phyloP scores from a whole-genome alignment of 1,139 yeast genomes.

The Pichia sp. region DNA sequence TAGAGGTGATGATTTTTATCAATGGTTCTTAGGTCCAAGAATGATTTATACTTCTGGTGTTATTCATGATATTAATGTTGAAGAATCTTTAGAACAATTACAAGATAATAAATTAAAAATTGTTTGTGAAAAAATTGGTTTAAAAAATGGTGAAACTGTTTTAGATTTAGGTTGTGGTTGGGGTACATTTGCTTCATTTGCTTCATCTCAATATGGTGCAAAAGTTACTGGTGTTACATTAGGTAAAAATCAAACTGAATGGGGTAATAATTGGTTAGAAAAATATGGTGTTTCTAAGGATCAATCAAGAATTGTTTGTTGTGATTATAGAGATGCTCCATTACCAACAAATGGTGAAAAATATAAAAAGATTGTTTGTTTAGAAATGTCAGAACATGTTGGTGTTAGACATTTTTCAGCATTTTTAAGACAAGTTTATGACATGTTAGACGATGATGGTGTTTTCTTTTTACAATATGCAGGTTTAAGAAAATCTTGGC shows the following conservation, averaged over 20 bases:
- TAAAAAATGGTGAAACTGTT: conserved; percentile 64
- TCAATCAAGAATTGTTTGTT: conserved; percentile 76
- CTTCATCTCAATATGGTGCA: conserved; percentile 80
- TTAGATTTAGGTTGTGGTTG: conserved; percentile 93
- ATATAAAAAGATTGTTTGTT: conserved; percentile 83
- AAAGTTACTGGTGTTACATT: conserved; percentile 83
- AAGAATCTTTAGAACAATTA: conserved; percentile 76
- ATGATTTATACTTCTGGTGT: conserved; percentile 92
- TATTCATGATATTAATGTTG: conserved; percentile 61
- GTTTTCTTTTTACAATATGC: conserved; percentile 83
- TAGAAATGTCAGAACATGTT: conserved; percentile 96
- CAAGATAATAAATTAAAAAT: conserved; percentile 87
- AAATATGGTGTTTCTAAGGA: conserved; percentile 60
- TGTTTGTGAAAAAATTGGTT: conserved; percentile 82
- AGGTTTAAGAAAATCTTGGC: conserved; percentile 90
- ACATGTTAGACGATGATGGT: conserved; percentile 89
- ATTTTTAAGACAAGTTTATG: conserved; percentile 74
- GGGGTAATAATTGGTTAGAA: conserved; percentile 71
- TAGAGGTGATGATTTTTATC: conserved; percentile 93
- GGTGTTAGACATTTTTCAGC: conserved; percentile 80
- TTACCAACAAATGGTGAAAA: conserved; percentile 48
- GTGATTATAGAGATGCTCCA: conserved; percentile 90
- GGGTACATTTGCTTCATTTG: conserved; percentile 89
- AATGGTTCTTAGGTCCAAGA: conserved; percentile 92
- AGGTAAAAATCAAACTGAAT: conserved; percentile 85